These are phyloP conservation scores for Fragilaria radians DNA, from an alignment of 108 stramenopile genomes.

Conservation along the genomic window DNA sequence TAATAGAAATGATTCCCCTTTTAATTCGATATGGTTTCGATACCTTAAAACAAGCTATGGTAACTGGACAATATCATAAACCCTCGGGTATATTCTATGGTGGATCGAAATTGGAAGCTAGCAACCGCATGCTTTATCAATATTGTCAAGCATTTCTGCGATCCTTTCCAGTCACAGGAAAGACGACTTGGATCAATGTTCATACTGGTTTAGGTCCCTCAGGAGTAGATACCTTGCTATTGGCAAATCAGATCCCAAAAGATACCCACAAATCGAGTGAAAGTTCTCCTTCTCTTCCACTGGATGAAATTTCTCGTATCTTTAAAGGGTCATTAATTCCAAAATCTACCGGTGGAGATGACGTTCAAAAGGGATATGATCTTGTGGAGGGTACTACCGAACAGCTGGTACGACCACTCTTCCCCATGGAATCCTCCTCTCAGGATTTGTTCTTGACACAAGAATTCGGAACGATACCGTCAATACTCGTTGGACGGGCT, in stretches of 20 bases:
- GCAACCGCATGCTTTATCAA: constrained; percentile 18
- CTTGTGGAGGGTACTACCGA: constrained; percentile 7
- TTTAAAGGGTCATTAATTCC: constrained; percentile 5
- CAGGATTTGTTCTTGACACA: constrained; percentile 27
- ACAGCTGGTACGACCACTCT: background rate
- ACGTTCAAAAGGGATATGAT: constrained; percentile 12
- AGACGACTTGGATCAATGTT: constrained; percentile 66
- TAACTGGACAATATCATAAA: constrained; percentile 72
- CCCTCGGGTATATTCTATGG: constrained; percentile 65
- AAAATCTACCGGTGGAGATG: constrained; percentile 2
- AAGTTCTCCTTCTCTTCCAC: background rate
- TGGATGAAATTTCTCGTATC: constrained; percentile 2
- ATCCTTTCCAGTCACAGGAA: background rate
- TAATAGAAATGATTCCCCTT: constrained; percentile 13
- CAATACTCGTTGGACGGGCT: constrained; percentile 41
- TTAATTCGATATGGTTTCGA: constrained; percentile 36
- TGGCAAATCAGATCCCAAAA: background rate
- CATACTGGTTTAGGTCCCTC: constrained; percentile 76
- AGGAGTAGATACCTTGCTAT: constrained; percentile 39
- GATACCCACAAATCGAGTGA: constrained; percentile 10
- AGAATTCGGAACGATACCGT: constrained; percentile 75
- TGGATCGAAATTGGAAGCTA: constrained; percentile 46
- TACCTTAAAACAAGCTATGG: constrained; percentile 50
- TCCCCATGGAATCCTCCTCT: background rate
- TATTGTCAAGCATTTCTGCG: constrained; percentile 13